Evolutionary conservation across 2,329 filamentous ascomycete genomes (phyloP).

Genomic region (Colletotrichum sp.): DNA sequence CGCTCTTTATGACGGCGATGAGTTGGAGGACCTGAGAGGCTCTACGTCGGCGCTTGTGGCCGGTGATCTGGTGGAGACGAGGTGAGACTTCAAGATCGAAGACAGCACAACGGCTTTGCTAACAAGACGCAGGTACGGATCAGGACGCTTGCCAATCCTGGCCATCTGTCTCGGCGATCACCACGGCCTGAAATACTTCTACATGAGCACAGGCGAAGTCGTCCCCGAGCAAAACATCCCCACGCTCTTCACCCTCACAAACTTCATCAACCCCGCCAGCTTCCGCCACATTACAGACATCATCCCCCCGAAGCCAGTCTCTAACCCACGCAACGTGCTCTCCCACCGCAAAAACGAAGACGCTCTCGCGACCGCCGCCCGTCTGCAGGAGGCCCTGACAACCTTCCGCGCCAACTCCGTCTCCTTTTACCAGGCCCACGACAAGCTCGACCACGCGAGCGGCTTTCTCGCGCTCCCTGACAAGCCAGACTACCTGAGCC

Average conservation of each 20-base stretch:
- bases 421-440: constrained; percentile 50
- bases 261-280: constrained; percentile 47
- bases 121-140: constrained; percentile 29
- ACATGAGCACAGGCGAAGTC: constrained; percentile 57
- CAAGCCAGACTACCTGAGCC: constrained; percentile 49
- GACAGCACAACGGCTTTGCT: neutral
- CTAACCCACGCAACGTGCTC: constrained; percentile 16
- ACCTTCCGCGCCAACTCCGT: constrained; percentile 48
- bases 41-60: constrained; percentile 35
- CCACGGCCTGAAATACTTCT: constrained; percentile 58
- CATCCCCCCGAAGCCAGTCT: constrained; percentile 17
- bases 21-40: constrained; percentile 38
- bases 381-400: constrained; percentile 52
- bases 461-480: constrained; percentile 40
- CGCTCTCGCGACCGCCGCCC: constrained; percentile 23
- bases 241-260: constrained; percentile 54
- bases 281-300: constrained; percentile 37
- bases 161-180: constrained; percentile 59
- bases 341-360: neutral
- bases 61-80: constrained; percentile 59
- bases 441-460: constrained; percentile 51
- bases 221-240: constrained; percentile 44
- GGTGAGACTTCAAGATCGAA: constrained; percentile 27
- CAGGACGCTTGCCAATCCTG: constrained; percentile 51
- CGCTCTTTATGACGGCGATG: constrained; percentile 39